phyloP scores from a whole-genome alignment of 768 basidiomycete species.

The Suillus variegatus region DNA sequence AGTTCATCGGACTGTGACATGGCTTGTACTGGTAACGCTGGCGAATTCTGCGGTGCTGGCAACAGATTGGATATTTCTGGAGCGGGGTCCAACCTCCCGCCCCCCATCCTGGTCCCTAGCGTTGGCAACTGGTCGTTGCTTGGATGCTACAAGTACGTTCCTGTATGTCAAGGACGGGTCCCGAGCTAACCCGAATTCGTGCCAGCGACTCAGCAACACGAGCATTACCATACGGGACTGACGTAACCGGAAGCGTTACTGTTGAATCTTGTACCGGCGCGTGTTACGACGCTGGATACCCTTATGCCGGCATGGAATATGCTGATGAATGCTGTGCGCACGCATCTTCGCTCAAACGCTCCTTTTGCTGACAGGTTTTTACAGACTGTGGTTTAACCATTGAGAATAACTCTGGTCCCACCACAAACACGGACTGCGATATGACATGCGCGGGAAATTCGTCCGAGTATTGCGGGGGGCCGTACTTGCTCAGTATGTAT shows the following conservation, averaged over 20 bases:
- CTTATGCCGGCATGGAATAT: conserved; percentile 47
- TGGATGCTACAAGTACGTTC: conserved; percentile 70
- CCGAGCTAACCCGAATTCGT: conserved; percentile 4
- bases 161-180: neutral
- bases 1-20: conserved; percentile 57
- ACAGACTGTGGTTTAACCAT: conserved; percentile 22
- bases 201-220: conserved; percentile 39
- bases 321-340: conserved; percentile 51
- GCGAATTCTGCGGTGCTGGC: conserved; percentile 63
- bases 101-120: conserved; percentile 48
- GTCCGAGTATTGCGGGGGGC: conserved; percentile 74
- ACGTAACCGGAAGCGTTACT: conserved; percentile 45
- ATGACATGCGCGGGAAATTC: conserved; percentile 67
- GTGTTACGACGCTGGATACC: conserved; percentile 43
- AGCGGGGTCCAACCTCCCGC: conserved; percentile 59
- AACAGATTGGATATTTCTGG: conserved; percentile 64
- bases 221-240: conserved; percentile 30
- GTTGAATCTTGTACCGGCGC: conserved; percentile 51
- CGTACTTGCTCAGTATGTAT: conserved; percentile 64
- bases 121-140: conserved; percentile 69
- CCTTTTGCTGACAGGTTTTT: neutral
- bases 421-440: conserved; percentile 54
- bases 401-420: conserved; percentile 30
- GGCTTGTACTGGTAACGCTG: conserved; percentile 58
- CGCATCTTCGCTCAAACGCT: neutral